Percentiles rank a stretch among this genome's conserved stretches.
Evolutionary conservation across 2,329 filamentous ascomycete species (phyloP).

Genomic region (Curvularia sp.): DNA sequence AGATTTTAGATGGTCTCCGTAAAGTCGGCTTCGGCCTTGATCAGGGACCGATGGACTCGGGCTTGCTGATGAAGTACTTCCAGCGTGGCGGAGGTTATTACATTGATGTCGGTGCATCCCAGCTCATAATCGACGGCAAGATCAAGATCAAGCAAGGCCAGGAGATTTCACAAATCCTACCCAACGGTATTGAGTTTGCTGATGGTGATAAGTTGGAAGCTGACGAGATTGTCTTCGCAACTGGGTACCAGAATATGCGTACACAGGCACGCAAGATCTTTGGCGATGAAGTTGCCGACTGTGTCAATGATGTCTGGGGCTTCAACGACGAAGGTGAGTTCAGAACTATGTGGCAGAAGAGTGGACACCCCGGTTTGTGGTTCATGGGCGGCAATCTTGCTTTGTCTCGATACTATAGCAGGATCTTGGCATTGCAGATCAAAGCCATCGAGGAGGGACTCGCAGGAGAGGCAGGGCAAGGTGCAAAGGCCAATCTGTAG

Average conservation of each 20-base stretch:
- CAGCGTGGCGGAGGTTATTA: constrained; percentile 58
- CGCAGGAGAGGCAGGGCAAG: neutral
- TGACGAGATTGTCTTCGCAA: constrained; percentile 58
- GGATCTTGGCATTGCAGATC: constrained; percentile 57
- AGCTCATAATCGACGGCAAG: constrained; percentile 54
- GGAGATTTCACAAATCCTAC: constrained; percentile 48
- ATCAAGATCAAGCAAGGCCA: constrained; percentile 55
- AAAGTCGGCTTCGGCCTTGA: constrained; percentile 55
- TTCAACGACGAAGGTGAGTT: constrained; percentile 59
- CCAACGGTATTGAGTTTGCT: constrained; percentile 53
- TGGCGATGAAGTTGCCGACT: constrained; percentile 51
- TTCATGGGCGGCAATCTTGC: constrained; percentile 56
- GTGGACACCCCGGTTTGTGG: constrained; percentile 52
- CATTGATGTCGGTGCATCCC: constrained; percentile 56
- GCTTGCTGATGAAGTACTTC: constrained; percentile 50
- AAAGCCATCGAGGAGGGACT: constrained; percentile 50
- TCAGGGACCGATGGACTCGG: constrained; percentile 36
- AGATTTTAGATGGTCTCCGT: constrained; percentile 53
- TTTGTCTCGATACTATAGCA: constrained; percentile 57
- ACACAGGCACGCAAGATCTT: constrained; percentile 51
- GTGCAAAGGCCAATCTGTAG: constrained; percentile 8
- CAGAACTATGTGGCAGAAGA: constrained; percentile 51
- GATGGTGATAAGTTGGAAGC: constrained; percentile 55
- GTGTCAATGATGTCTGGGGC: constrained; percentile 56
- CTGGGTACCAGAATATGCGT: constrained; percentile 57